Base-by-base conservation (phyloP, 306 rosid genomes). In the Comarum palustre region DNA sequence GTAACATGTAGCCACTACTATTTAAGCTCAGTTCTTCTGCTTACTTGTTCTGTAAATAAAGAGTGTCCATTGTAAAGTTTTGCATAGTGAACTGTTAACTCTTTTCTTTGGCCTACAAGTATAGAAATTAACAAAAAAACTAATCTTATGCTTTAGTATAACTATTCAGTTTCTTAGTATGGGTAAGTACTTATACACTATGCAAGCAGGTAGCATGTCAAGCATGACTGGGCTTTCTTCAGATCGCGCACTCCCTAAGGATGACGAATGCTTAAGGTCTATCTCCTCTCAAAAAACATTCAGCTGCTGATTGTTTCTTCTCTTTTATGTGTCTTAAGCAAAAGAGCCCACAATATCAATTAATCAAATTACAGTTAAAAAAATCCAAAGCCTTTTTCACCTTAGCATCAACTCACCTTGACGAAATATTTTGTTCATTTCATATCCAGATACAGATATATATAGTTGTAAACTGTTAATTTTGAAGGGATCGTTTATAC, bases 161-260 rank as follows among this genome's bases (percentile, higher is more conserved):
- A 48, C 64, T 0, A 61, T 52, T 62, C 62, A 17, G 8, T 70
- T 48, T 11, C 47, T 34, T 7, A 65, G 8, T 25, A n/a, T 50
- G 39, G 17, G 9, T 20, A 54, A 1, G 46, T 55, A 54, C 47
- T 15, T 3, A 46, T 65, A 20, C n/a, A 64, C 52, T 73, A 82
- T 63, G 59, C 75, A 68, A 73, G 64, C 78, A 90, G 98, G 87
- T 63, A 87, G 97, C 58, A 91, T 88, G 96, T 48, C 90, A 24
- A 85, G 90, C 79, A 88, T 94, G 99, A 45, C 88, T 46, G 99
- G 99, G 60, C 99, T 89, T 81, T 90, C 96, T 84, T 94, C 97
- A 31, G 99, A 94, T 81, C 97, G 90, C 17, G 96, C 97, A 51
- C 91, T 94, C 43, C 81, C 86, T 17, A 89, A 88, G 48, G 99